Conservation (phyloP, 148 eudicot species). For the Simmondsia chinensis region DNA sequence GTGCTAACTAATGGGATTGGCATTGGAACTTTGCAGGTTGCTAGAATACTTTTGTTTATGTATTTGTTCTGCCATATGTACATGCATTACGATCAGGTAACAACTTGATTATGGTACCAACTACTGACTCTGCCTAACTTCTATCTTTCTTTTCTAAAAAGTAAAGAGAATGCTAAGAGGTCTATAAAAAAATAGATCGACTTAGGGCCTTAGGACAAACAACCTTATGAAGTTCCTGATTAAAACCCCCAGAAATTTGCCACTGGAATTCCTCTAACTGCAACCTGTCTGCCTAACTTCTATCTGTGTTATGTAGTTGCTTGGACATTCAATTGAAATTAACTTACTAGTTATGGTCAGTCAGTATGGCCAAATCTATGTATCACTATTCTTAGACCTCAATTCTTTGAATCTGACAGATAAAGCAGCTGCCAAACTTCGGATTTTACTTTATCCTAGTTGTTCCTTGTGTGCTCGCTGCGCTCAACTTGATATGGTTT, state of each 20-base stretch:
- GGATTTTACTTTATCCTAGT: conserved; percentile 42
- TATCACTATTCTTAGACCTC: neutral
- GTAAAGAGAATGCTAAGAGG: neutral
- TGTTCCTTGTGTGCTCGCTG: conserved; percentile 40
- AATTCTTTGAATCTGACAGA: conserved; percentile 25
- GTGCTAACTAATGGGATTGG: neutral
- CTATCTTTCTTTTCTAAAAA: conserved; percentile 3
- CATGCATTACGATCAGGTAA: conserved; percentile 74
- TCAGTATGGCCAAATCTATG: neutral
- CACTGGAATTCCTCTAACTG: too few species aligned
- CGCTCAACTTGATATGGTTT: conserved; percentile 79
- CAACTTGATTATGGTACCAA: neutral
- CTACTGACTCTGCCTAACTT: neutral
- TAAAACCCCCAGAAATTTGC: too few species aligned
- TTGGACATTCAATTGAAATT: too few species aligned
- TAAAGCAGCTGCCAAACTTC: conserved; percentile 39
- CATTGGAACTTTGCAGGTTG: conserved; percentile 44
- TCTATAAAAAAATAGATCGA: too few species aligned
- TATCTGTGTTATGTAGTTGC: too few species aligned
- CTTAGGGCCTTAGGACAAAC: too few species aligned
- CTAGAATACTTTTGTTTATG: conserved; percentile 65
- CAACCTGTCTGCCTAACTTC: too few species aligned
- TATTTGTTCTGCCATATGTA: conserved; percentile 68
- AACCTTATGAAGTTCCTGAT: too few species aligned
- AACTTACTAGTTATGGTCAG: neutral